Base-by-base conservation (phyloP, 2,329 filamentous ascomycete species). In the Monosporascus sp. region DNA sequence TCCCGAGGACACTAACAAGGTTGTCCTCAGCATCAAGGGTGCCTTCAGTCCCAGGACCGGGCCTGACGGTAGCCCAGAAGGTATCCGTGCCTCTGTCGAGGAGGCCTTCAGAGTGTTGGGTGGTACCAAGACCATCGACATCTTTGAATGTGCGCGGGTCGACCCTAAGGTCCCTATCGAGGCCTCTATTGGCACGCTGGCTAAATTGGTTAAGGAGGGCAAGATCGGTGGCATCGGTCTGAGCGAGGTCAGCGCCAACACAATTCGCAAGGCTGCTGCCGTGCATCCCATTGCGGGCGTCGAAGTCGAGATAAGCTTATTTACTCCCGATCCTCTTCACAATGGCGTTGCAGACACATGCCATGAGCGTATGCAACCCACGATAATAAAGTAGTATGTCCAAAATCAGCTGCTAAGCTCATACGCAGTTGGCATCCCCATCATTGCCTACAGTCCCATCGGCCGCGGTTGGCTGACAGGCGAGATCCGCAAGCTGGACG, bases 21-120 rank as follows among this genome's bases (percentile, higher is more conserved):
- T 84, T 3, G 71, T 83, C 7, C 68, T 85, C 24, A 77, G 73
- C 59, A 74, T 85, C 61, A 85, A 85, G 66, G 81, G 81, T n/a
- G 79, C 38, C 38, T 41, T 22, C 20, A 5, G 22, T 26, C 19
- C 43, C 20, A 45, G 20, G 43, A 45, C 19, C 43, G 20, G 20
- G 22, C 70, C 76, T 0, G 74, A 80, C 56, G 71, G 76, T 19
- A 77, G 72, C 6, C 75, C 76, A 7, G 73, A 74, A 45, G 73
- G 72, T 27, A 72, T 83, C 19, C 75, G 76, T 20, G 71, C 70
- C 4, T 77, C 74, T n/a, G 72, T 85, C 31, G 78, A 83, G 6
- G 72, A 78, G 43, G 76, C 73, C 55, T 60, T 82, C 31, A 43
- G 22, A 3, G 52, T 66, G 0, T 55, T 71, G 11, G 69, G 69